Evolutionary conservation across 225 moss, liverwort and hornwort species (phyloP).

Genomic region (Lunularia cruciata): DNA sequence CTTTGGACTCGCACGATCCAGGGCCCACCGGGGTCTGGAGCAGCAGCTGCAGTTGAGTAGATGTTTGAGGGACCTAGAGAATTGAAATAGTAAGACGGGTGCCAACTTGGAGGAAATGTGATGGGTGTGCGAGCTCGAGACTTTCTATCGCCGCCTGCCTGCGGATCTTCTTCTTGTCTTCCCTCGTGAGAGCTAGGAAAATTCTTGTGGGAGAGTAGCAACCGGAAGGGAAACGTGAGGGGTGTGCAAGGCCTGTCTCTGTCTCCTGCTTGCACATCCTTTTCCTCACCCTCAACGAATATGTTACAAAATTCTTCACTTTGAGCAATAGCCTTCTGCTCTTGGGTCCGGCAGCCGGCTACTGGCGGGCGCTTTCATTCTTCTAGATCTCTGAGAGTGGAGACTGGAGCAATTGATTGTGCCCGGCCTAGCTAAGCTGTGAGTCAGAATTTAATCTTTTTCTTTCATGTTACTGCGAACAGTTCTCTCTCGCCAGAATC

Average conservation of each 20-base stretch:
- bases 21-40: not conserved
- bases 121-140: too few species aligned
- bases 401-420: too few species aligned
- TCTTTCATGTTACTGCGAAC: too few species aligned
- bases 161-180: too few species aligned
- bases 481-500: not conserved
- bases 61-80: not conserved
- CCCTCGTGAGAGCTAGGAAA: too few species aligned
- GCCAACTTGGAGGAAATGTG: not conserved
- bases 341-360: not conserved
- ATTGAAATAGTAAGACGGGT: not conserved
- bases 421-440: too few species aligned
- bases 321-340: not conserved
- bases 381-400: too few species aligned
- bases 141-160: too few species aligned
- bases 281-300: not conserved
- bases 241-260: not conserved
- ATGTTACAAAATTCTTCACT: not conserved
- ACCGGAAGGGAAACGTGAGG: not conserved
- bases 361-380: not conserved
- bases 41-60: not conserved
- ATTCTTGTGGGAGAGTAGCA: too few species aligned
- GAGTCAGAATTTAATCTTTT: too few species aligned
- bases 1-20: slow-evolving; percentile 4
- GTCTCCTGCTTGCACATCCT: not conserved